Percentiles rank a stretch among this genome's conserved stretches.
These are phyloP conservation scores for Mycena amicta DNA, from an alignment of 768 basidiomycete species.

Conservation along the genomic window DNA sequence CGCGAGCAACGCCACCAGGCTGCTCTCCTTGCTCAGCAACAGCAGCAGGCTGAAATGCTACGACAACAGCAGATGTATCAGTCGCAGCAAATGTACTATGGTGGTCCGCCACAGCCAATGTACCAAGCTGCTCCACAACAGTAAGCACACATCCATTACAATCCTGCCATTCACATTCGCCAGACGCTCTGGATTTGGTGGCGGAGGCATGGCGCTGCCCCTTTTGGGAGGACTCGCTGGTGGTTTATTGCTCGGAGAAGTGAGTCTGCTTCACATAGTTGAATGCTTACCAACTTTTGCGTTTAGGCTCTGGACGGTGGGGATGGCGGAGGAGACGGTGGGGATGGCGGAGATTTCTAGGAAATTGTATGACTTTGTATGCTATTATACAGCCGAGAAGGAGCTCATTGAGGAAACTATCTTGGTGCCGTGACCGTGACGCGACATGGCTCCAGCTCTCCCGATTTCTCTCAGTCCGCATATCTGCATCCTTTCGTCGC, in stretches of 20 bases:
- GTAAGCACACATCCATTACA: conserved; percentile 17
- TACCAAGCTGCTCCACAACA: conserved; percentile 21
- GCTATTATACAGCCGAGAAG: conserved; percentile 4
- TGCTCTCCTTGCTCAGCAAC: no score
- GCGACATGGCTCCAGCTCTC: conserved; percentile 44
- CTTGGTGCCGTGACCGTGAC: no score
- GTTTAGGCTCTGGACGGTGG: conserved; percentile 36
- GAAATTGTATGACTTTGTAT: conserved; percentile 2
- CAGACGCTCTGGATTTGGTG: conserved; percentile 29
- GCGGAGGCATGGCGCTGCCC: conserved; percentile 40
- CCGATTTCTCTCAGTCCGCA: conserved; percentile 83
- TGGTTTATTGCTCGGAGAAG: conserved; percentile 51
- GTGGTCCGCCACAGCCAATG: conserved; percentile 21
- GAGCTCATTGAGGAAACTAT: no score
- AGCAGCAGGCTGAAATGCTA: not conserved
- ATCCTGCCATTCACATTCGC: conserved; percentile 18
- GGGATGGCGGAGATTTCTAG: not conserved
- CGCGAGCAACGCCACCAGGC: conserved; percentile 38
- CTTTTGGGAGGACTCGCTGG: conserved; percentile 51
- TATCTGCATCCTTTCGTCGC: conserved; percentile 71
- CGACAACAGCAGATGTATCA: conserved; percentile 3
- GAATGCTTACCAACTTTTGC: no score
- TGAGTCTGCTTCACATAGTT: no score
- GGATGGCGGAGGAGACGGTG: conserved; percentile 19
- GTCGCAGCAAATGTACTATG: conserved; percentile 32